Evolutionary conservation across 805 yeast species (phyloP).

Genomic region (Ogataea polymorpha): DNA sequence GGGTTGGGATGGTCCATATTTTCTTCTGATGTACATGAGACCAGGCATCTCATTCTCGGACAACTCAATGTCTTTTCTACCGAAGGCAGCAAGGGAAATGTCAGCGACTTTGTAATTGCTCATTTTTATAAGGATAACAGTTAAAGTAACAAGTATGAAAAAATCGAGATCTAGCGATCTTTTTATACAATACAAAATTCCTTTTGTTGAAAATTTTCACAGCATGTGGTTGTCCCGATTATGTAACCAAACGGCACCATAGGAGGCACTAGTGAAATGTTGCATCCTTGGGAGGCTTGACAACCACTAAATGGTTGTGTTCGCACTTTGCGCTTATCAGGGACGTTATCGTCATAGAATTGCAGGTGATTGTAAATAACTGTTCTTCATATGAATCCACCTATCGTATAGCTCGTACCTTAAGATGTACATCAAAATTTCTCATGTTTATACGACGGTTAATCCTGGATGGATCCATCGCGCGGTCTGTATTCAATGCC

Average conservation of each 20-base stretch:
- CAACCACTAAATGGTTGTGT: too few species aligned
- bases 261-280: not conserved
- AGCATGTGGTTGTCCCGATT: constrained; percentile 11
- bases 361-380: not conserved
- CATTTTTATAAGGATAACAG: constrained; percentile 33
- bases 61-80: constrained; percentile 98
- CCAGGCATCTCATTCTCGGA: constrained; percentile 99
- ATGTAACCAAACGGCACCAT: constrained; percentile 6
- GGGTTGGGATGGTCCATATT: constrained; percentile 90
- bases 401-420: constrained; percentile 6
- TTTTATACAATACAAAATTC: constrained; percentile 9
- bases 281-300: not conserved
- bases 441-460: not conserved
- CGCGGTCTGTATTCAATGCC: constrained; percentile 90
- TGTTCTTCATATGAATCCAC: not conserved
- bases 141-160: not conserved
- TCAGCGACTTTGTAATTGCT: constrained; percentile 85
- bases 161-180: constrained; percentile 8
- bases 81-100: constrained; percentile 97
- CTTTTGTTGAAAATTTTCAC: constrained; percentile 16
- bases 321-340: too few species aligned
- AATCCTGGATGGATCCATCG: constrained; percentile 69
- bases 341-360: too few species aligned
- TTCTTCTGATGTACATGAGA: constrained; percentile 93
- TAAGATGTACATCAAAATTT: not conserved